A percentile compares a stretch with the other conserved stretches of the same genome.
Evolutionary conservation across 2,329 filamentous ascomycete species (phyloP).

Genomic region (Keithomyces neogunnii): DNA sequence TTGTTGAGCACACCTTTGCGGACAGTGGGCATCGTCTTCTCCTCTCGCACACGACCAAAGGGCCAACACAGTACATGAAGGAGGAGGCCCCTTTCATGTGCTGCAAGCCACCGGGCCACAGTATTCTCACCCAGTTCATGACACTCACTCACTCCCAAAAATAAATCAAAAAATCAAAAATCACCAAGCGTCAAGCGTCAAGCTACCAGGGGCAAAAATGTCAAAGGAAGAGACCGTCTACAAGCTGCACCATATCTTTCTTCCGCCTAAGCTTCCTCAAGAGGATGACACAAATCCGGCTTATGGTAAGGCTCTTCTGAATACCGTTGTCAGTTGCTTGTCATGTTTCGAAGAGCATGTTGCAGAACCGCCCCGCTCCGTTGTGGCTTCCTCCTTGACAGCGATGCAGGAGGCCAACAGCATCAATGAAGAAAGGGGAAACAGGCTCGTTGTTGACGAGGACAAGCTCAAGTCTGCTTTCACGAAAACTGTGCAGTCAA

Average conservation of each 20-base stretch:
- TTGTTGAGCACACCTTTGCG: too few species aligned
- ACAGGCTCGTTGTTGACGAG: neutral
- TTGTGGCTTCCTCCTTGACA: neutral
- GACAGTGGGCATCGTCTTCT: too few species aligned
- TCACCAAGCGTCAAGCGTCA: too few species aligned
- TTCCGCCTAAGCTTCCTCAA: conserved; percentile 19
- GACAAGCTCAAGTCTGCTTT: conserved; percentile 1
- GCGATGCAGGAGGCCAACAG: neutral
- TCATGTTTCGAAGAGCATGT: neutral
- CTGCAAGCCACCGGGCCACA: too few species aligned
- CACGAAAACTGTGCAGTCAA: neutral
- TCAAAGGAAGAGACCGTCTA: too few species aligned
- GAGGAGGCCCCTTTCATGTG: too few species aligned
- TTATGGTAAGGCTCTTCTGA: neutral
- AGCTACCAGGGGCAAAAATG: too few species aligned
- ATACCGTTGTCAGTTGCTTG: conserved; percentile 1
- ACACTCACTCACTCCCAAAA: too few species aligned
- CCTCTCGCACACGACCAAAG: too few species aligned
- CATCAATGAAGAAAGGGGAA: neutral
- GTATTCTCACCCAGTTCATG: too few species aligned
- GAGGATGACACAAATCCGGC: conserved; percentile 6
- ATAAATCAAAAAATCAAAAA: too few species aligned
- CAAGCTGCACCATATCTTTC: conserved; percentile 18
- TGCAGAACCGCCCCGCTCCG: neutral
- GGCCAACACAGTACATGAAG: too few species aligned